phyloP scores from a whole-genome alignment of 176 grass and related monocot genomes.

The Eleusine indica region DNA sequence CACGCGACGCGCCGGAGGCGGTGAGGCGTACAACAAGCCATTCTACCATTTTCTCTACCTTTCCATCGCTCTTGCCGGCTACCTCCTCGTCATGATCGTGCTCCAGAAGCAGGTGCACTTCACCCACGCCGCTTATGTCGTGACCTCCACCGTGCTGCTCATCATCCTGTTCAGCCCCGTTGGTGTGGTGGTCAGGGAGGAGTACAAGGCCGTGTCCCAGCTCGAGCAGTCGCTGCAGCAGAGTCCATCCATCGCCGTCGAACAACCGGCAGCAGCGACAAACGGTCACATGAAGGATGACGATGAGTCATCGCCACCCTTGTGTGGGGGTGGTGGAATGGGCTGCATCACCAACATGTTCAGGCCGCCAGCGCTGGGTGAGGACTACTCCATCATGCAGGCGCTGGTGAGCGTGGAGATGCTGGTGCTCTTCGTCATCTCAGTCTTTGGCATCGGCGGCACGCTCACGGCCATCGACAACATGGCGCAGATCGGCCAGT shows the following conservation, averaged over 20 bases:
- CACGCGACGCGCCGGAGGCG: conserved; percentile 10
- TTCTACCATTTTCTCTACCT: conserved; percentile 55
- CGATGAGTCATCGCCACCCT: background rate
- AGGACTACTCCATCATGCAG: conserved; percentile 64
- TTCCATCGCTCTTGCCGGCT: conserved; percentile 40
- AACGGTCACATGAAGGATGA: background rate
- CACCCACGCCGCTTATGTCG: conserved; percentile 40
- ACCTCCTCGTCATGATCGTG: conserved; percentile 56
- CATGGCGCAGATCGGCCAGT: conserved; percentile 93
- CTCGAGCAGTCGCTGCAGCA: conserved; percentile 29
- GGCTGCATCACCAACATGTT: conserved; percentile 47
- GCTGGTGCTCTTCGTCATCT: conserved; percentile 51
- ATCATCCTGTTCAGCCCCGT: conserved; percentile 50
- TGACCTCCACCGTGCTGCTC: conserved; percentile 33
- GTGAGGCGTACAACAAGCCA: conserved; percentile 4
- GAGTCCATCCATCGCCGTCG: conserved; percentile 32
- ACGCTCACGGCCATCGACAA: conserved; percentile 93
- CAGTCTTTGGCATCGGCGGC: conserved; percentile 80
- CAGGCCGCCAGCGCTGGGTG: conserved; percentile 44
- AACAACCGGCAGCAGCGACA: background rate
- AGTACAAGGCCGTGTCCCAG: conserved; percentile 33
- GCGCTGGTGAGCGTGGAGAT: conserved; percentile 66
- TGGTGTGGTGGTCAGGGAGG: conserved; percentile 43
- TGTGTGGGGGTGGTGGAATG: background rate
- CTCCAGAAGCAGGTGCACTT: conserved; percentile 46